Evolutionary conservation across 768 basidiomycete genomes (phyloP), one percentile per base, ranked within the genome.

Genomic region (Porphyrellus cyaneotinctus): DNA sequence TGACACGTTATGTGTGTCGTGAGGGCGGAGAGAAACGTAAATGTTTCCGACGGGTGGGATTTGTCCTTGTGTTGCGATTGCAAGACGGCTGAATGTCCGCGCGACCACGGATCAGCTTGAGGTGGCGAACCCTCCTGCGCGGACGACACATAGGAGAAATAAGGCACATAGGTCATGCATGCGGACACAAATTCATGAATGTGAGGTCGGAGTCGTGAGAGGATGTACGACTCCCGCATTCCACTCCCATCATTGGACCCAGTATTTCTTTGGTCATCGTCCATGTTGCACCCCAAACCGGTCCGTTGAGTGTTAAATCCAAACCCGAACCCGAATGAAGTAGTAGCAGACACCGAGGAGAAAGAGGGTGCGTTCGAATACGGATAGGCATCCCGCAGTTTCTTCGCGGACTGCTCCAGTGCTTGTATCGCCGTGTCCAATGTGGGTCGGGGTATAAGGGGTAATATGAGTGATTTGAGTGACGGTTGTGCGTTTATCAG

Each of bases 401-500:
- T 88, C 72, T 81, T 82, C 26, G 85, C 80, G 8, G 87, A 84
- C 55, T 77, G 78, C 31, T 78, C 77, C 23, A 93, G 70, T 13
- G 84, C 83, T 60, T 89, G 81, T 26, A 83, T 68, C 11, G 88
- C 90, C 28, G 79, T 83, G 28, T 89, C 85, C 52, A 91, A 73
- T 2, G 89, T 86, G 14, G 91, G 91, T n/a, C 88, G 82, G 46
- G 91, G 91, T 63, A 93, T 90, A 33, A 93, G 74, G 30, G 84
- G 83, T 33, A 93, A 70, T 51, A 93, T 78, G 10, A 79, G 70
- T 2, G 83, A 76, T 67, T 89, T 93, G 43, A 93, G 72, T 4
- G 79, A 74, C 0, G 91, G 91, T 57, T 91, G 83, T 1, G 75
- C 69, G 52, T 77, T 75, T 23, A 93, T 71, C 50, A 93, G 72